Conservation (phyloP, 768 basidiomycete species). For the Trametes punicea region DNA sequence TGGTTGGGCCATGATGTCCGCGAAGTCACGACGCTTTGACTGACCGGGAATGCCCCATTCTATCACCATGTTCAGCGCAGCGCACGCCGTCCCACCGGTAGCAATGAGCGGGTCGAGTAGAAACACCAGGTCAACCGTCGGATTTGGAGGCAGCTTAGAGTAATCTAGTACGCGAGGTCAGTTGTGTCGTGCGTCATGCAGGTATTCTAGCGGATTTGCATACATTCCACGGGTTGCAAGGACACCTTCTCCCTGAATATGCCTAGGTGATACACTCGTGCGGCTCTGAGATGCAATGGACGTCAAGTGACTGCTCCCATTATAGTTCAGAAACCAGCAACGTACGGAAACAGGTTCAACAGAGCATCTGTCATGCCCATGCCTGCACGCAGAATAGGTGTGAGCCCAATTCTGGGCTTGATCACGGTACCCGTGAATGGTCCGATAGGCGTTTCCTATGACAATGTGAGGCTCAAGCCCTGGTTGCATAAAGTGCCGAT, state of each 20-base stretch:
- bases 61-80: conserved; percentile 80
- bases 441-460: conserved; percentile 74
- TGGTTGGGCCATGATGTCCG: background rate
- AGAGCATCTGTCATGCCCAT: conserved; percentile 91
- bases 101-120: conserved; percentile 92
- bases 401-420: conserved; percentile 77
- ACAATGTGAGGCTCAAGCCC: background rate
- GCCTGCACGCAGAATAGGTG: conserved; percentile 91
- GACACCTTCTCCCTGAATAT: conserved; percentile 84
- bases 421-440: conserved; percentile 74
- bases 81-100: conserved; percentile 88
- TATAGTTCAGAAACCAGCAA: conserved; percentile 8
- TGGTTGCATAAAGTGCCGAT: background rate
- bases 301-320: too few species aligned
- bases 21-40: conserved; percentile 16
- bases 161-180: conserved; percentile 54
- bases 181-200: background rate
- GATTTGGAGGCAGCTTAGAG: conserved; percentile 77
- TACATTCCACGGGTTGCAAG: conserved; percentile 90
- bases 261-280: conserved; percentile 88
- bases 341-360: conserved; percentile 80
- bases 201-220: conserved; percentile 23
- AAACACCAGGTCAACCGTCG: conserved; percentile 80
- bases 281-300: conserved; percentile 47
- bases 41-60: conserved; percentile 79